Evolutionary conservation across 2,329 filamentous ascomycete genomes (phyloP), one percentile per base, ranked within the genome.

Genomic region (Xylogone sp.): DNA sequence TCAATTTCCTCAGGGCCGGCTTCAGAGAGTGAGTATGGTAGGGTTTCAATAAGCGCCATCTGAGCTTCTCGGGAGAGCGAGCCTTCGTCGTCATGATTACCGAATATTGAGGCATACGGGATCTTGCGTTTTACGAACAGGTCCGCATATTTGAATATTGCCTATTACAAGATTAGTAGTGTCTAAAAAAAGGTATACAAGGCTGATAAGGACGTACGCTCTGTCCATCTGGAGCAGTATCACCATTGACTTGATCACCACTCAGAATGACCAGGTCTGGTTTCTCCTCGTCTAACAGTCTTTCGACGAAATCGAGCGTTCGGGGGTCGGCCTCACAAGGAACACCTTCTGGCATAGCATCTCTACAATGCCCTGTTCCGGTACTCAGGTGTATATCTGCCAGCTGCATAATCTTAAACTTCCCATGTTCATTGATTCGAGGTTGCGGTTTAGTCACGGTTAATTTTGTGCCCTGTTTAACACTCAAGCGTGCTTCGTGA

Each of bases 361-460:
- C 91, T 58, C 94, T 84, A 65, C 94, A 99, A 43, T 72, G 71
- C 9, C 94, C 94, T 4, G 92, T 78, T 9, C 93, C 94, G 2
- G 94, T 99, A 64, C 90, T 93, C 51, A 99, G 73, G 69, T 99
- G 94, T 55, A 97, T 73, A 72, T 99, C 94, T n/a, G 91, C 88
- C 50, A 96, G 77, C 71, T 99, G 94, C 79, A 99, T 84, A 58
- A 99, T 96, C 75, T 97, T 97, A 75, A 97, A 97, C 61, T 87
- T 90, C 24, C 93, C 94, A 66, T 94, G 90, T 55, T 95, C 90
- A 43, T 83, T 81, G 56, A 99, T 90, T 53, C 88, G 83, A 10
- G 87, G 88, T 39, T 83, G 75, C 1, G 88, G 87, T 67, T 86
- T 91, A 62, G 84, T 79, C 31, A 78, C 69, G 58, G 85, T 81